Base-by-base conservation (phyloP, 2,329 filamentous ascomycete genomes). In the Nigrospora osmanthi region DNA sequence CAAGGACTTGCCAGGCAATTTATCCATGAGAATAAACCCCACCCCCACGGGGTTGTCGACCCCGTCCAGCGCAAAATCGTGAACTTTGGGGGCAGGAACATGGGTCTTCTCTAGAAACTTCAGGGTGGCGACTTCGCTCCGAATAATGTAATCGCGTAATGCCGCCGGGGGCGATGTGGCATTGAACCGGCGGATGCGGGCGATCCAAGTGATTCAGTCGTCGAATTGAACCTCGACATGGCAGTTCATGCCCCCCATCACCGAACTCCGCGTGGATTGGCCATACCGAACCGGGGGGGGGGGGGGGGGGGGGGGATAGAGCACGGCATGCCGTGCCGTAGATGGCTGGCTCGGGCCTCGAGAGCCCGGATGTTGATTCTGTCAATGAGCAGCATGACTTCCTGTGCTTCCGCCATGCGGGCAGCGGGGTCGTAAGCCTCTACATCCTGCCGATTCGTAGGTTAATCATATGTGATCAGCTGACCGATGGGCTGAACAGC, bases 221-320 rank as follows among this genome's bases (percentile, higher is more conserved):
- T 68, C 59, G 47, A 73, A 73, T 9, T 40, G 46, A 41, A 73
- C 52, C 34, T 67, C 61, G 35, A 68, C 50, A 47, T 72, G 66
- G 50, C 65, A 72, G 49, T 72, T 71, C 62, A 66, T 68, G 3
- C 66, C 65, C 1, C 67, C 68, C 64, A 72, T 72, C 0, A 69
- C 59, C 6, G 64, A 62, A 35, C 52, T 61, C 39, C 54, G 58
- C 19, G 48, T 62, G 4, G 49, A 49, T 52, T 51, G 54, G 44
- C 68, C 58, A 57, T 69, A 66, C n/a, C 56, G 49, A 32, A 68
- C 57, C 19, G 59, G 54, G 12, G n/a, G n/a, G n/a, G n/a, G n/a
- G n/a, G n/a, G n/a, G n/a, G n/a, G n/a, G n/a, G n/a, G n/a, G n/a
- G n/a, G n/a, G 58, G 52, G n/a, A 63, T 54, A n/a, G 55, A 59